Percentiles rank a stretch among this genome's conserved stretches.
These are phyloP conservation scores for Cucurbita argyrosperma DNA, from an alignment of 306 rosid genomes.

Conservation along the genomic window DNA sequence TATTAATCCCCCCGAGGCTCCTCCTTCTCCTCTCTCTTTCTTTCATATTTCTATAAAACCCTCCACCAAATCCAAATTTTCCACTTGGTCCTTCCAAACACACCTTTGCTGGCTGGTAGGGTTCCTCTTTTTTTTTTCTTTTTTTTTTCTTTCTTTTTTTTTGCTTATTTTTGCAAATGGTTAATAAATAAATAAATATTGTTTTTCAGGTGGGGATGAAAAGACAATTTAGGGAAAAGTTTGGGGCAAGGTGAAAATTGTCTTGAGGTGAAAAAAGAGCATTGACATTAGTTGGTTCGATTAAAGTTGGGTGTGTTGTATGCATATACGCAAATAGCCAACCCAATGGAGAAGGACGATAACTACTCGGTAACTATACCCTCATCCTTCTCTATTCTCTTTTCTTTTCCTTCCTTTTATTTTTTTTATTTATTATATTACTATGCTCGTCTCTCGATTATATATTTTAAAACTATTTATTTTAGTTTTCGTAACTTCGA, in stretches of 20 bases:
- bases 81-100: not conserved
- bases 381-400: not conserved
- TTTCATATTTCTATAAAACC: not conserved
- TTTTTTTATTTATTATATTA: too few species aligned
- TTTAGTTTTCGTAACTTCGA: not conserved
- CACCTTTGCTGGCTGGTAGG: not conserved
- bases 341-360: slow-evolving; percentile 52
- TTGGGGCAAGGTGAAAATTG: not conserved
- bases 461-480: not conserved
- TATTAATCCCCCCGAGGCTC: slow-evolving; percentile 13
- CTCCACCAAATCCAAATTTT: not conserved
- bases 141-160: too few species aligned
- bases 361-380: slow-evolving; percentile 40
- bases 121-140: not conserved
- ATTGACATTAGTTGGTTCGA: slow-evolving; percentile 17
- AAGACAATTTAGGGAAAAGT: too few species aligned
- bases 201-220: not conserved
- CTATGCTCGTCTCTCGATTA: not conserved
- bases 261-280: slow-evolving; percentile 11
- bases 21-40: slow-evolving; percentile 8
- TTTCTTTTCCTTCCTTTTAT: not conserved
- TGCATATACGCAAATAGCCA: slow-evolving; percentile 14
- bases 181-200: too few species aligned
- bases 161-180: too few species aligned
- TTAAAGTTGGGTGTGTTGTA: slow-evolving; percentile 10